phyloP scores from a whole-genome alignment of 257 asterid species.

The Gentiana dahurica region DNA sequence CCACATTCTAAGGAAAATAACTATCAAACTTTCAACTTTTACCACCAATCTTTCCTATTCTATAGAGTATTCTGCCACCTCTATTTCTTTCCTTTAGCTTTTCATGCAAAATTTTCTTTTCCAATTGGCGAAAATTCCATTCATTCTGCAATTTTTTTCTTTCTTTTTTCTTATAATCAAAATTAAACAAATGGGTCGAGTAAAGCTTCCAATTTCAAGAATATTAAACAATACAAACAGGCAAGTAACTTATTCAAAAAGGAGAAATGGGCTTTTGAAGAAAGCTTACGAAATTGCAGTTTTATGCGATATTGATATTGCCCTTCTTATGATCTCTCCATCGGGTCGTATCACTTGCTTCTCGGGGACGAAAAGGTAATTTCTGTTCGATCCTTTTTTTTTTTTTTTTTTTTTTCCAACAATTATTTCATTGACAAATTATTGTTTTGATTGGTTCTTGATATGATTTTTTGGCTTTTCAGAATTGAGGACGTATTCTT shows the following conservation, averaged over 20 bases:
- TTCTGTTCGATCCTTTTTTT: too few relatives aligned
- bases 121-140: too few relatives aligned
- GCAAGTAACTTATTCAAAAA: conserved; percentile 77
- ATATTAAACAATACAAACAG: conserved; percentile 63
- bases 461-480: not conserved
- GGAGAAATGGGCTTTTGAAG: conserved; percentile 68
- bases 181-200: conserved; percentile 44
- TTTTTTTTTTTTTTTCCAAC: not conserved
- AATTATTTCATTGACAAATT: not conserved
- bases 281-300: conserved; percentile 75
- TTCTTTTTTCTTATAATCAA: not conserved
- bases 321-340: conserved; percentile 58
- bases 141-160: too few relatives aligned
- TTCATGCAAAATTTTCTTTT: not conserved
- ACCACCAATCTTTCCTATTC: conserved; percentile 3
- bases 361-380: conserved; percentile 59
- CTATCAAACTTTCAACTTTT: not conserved
- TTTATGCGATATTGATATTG: conserved; percentile 60
- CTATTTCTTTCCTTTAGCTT: not conserved
- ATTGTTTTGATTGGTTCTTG: not conserved
- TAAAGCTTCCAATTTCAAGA: conserved; percentile 72
- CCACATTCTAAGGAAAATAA: conserved; percentile 1
- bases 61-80: not conserved
- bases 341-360: conserved; percentile 70
- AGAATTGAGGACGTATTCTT: conserved; percentile 73